phyloP scores from a whole-genome alignment of 768 basidiomycete species.

The Tylopilus intermedius region DNA sequence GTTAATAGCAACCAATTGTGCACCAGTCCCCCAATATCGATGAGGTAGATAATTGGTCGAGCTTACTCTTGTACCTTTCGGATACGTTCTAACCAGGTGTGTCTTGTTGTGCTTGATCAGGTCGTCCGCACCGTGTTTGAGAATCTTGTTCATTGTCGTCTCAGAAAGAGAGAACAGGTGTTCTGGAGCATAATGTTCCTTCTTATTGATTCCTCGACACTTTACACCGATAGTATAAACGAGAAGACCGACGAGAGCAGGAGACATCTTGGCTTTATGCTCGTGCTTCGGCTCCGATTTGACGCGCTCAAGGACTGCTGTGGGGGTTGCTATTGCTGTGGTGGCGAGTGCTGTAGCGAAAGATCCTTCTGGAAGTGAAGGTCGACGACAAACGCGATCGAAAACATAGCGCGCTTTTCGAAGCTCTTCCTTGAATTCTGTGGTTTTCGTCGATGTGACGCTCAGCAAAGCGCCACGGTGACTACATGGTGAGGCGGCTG shows the following conservation, averaged over 20 bases:
- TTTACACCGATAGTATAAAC: constrained; percentile 96
- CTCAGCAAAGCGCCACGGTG: constrained; percentile 13
- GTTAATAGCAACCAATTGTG: constrained; percentile 90
- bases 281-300: constrained; percentile 13
- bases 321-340: constrained; percentile 6
- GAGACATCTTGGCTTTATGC: constrained; percentile 66
- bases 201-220: constrained; percentile 84
- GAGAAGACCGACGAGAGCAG: constrained; percentile 64
- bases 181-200: constrained; percentile 77
- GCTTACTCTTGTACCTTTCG: constrained; percentile 72
- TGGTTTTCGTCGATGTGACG: constrained; percentile 3
- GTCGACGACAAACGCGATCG: constrained; percentile 36
- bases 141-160: constrained; percentile 66
- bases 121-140: constrained; percentile 62
- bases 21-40: constrained; percentile 83
- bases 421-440: constrained; percentile 38
- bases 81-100: constrained; percentile 84
- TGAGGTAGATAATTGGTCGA: constrained; percentile 89
- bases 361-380: constrained; percentile 17
- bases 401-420: constrained; percentile 39
- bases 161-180: constrained; percentile 95
- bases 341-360: constrained; percentile 14
- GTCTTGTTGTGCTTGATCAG: constrained; percentile 82
- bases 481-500: neutral
- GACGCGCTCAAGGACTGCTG: constrained; percentile 15